phyloP scores from a whole-genome alignment of 73 alveolate species.

The Paramecium primaurelia region DNA sequence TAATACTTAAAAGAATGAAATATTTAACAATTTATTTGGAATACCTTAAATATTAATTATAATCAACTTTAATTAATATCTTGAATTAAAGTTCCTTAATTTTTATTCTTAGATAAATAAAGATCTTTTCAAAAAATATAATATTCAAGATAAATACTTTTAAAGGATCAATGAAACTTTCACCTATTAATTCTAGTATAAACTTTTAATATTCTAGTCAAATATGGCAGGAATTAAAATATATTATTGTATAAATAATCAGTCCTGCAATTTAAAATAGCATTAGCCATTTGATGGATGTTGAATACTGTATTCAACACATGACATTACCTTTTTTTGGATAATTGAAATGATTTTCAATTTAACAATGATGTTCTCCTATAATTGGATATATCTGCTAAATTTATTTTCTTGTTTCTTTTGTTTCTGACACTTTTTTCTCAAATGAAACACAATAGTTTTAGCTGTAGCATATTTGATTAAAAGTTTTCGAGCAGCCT shows the following conservation, averaged over 20 bases:
- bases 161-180: not conserved
- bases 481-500: not conserved
- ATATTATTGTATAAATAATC: not conserved
- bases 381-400: not conserved
- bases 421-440: not conserved
- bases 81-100: not conserved
- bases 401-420: not conserved
- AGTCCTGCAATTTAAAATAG: not conserved
- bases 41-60: not conserved
- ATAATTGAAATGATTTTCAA: not conserved
- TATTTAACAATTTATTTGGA: not conserved
- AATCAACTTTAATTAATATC: not conserved
- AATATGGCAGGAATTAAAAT: not conserved
- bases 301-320: not conserved
- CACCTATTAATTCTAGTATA: not conserved
- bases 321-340: not conserved
- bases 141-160: not conserved
- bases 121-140: not conserved
- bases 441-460: not conserved
- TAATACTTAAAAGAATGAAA: not conserved
- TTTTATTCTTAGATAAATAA: not conserved
- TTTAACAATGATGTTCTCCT: not conserved
- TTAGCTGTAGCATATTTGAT: slow-evolving; percentile 37
- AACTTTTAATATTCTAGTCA: not conserved
- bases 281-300: not conserved